Evolutionary conservation across 768 basidiomycete genomes (phyloP).

Genomic region (Serendipita indica): DNA sequence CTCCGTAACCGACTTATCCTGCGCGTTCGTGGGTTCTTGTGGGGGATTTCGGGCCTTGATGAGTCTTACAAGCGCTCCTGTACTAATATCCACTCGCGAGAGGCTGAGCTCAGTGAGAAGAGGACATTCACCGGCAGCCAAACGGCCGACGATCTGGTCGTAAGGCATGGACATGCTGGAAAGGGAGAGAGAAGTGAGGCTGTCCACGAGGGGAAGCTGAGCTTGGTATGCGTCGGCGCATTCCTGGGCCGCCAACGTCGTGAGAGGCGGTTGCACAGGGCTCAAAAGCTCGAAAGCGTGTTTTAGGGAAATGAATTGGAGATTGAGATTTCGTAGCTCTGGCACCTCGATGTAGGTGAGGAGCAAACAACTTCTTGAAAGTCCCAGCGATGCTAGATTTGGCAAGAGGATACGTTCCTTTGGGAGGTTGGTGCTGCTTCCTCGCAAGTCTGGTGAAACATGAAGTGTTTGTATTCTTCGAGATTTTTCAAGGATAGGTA

Average conservation of each 20-base stretch:
- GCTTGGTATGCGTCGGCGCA: too few relatives aligned
- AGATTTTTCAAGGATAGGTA: background rate
- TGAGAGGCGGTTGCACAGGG: background rate
- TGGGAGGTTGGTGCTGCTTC: background rate
- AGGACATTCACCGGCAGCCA: slow-evolving; percentile 1
- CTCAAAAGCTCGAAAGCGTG: background rate
- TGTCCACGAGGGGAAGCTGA: background rate
- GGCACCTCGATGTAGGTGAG: background rate
- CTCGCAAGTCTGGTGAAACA: too few relatives aligned
- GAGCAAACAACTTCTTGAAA: background rate
- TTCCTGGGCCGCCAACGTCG: background rate
- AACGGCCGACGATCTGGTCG: background rate
- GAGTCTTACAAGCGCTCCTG: background rate
- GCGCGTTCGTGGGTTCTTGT: too few relatives aligned
- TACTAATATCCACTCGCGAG: background rate
- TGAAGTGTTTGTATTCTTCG: background rate
- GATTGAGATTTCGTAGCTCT: background rate
- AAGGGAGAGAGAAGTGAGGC: background rate
- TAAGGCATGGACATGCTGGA: background rate
- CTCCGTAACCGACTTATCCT: too few relatives aligned
- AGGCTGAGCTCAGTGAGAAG: background rate
- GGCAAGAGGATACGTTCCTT: background rate
- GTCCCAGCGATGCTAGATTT: background rate
- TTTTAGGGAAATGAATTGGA: background rate
- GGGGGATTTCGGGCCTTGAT: background rate